Evolutionary conservation across 331 rosid species (phyloP).

Genomic region (Prunus yedoensis): DNA sequence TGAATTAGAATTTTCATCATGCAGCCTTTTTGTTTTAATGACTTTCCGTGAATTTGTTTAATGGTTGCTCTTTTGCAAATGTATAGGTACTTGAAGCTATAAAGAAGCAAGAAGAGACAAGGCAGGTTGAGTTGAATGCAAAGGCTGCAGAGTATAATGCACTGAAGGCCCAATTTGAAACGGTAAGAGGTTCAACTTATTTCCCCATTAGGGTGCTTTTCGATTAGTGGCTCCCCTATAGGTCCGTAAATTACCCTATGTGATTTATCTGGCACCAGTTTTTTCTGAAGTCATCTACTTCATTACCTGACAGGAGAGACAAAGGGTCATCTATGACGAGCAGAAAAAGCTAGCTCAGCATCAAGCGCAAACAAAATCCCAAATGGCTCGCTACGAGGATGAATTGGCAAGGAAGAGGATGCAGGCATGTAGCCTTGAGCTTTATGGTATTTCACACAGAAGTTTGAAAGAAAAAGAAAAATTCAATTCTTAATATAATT

Average conservation of each 20-base stretch:
- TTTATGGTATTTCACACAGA: not conserved
- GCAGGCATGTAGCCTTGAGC: constrained; percentile 60
- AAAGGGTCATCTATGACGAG: constrained; percentile 84
- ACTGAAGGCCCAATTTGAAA: constrained; percentile 73
- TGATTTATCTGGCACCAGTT: constrained; percentile 1
- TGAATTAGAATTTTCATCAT: not conserved
- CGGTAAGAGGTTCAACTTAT: constrained; percentile 39
- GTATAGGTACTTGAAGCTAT: constrained; percentile 61
- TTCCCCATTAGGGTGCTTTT: not conserved
- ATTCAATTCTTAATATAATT: not conserved
- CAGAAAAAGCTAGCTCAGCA: constrained; percentile 90
- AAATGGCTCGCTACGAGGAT: constrained; percentile 87
- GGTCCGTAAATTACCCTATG: not conserved
- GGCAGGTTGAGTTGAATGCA: constrained; percentile 62
- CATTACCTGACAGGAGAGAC: constrained; percentile 67
- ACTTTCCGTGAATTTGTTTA: not conserved
- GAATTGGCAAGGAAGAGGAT: constrained; percentile 88
- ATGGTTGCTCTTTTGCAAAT: not conserved
- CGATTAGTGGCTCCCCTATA: not conserved
- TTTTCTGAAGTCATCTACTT: constrained; percentile 1
- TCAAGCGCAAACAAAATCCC: constrained; percentile 90
- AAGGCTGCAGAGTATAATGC: constrained; percentile 74
- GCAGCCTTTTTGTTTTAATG: not conserved
- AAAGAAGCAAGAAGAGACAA: constrained; percentile 79
- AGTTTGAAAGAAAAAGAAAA: not conserved